Base-by-base conservation (phyloP, 768 basidiomycete species). In the Rubroboletus satanas region DNA sequence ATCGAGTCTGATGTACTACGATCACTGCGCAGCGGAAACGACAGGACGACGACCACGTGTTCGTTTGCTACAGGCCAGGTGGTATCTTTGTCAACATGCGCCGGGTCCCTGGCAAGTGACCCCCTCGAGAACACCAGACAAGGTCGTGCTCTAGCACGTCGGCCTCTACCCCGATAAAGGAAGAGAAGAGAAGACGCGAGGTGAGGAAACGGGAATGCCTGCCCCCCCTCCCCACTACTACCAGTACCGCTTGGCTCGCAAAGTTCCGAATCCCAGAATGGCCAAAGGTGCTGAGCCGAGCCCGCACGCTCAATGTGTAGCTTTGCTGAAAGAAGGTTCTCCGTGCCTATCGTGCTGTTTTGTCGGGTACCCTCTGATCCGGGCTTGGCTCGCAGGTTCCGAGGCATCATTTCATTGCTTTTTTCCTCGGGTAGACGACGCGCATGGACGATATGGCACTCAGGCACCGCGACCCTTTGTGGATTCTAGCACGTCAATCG, bases 361-460 rank as follows among this genome's bases (percentile, higher is more conserved):
- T 35, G 41, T 37, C 42, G 51, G 57, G 57, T 29, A 58, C 57
- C 11, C 17, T 51, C 23, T 46, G 57, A 46, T 51, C n/a, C n/a
- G 32, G 32, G 31, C 2, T 11, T 18, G 26, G 26, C 33, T 38
- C 10, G 21, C 17, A 37, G 29, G 48, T 46, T 33, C 28, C 12
- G 43, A 38, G 46, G n/a, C 18, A 1, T 28, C 23, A n/a, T 26
- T 45, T n/a, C 18, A 11, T 47, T 29, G 5, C 4, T 3, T 6
- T 18, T 29, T 17, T 21, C 12, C 28, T 33, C 26, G 8, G 14
- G 31, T 6, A 29, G 41, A 49, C 26, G 21, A 38, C 33, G 14
- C 18, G 23, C 31, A 17, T 5, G 11, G 48, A 14, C 26, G 5
- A 14, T n/a, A 29, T 14, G n/a, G 12, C 45, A 21, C 49, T n/a